phyloP scores from a whole-genome alignment of 768 basidiomycete genomes.

The Holtermanniella nyarrowii region DNA sequence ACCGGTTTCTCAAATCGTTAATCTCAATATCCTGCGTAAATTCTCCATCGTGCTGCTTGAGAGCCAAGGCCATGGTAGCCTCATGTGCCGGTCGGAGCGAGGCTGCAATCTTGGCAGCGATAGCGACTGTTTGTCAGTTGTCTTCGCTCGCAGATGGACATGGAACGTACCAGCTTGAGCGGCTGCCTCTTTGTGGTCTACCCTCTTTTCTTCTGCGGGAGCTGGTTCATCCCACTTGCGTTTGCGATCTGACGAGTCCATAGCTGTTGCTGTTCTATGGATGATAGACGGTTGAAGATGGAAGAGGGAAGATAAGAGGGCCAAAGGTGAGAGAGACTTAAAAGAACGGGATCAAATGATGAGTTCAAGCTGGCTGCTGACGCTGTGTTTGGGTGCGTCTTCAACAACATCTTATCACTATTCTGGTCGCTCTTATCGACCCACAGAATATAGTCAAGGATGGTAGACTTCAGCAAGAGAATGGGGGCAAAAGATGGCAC shows the following conservation, averaged over 20 bases:
- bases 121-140: slow-evolving; percentile 50
- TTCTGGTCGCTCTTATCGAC: background rate
- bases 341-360: too few species aligned
- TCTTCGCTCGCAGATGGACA: slow-evolving; percentile 44
- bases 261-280: background rate
- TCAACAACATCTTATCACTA: background rate
- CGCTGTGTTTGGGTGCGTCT: background rate
- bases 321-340: too few species aligned
- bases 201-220: slow-evolving; percentile 46
- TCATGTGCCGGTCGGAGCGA: slow-evolving; percentile 31
- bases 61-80: slow-evolving; percentile 40
- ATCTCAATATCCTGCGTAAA: slow-evolving; percentile 90
- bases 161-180: slow-evolving; percentile 55
- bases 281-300: background rate
- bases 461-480: background rate
- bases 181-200: slow-evolving; percentile 41
- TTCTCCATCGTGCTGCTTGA: slow-evolving; percentile 59
- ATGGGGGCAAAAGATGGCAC: background rate
- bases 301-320: too few species aligned
- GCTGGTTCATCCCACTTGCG: slow-evolving; percentile 69
- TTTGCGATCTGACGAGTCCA: slow-evolving; percentile 42
- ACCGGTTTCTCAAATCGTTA: slow-evolving; percentile 89
- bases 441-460: background rate
- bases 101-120: slow-evolving; percentile 86
- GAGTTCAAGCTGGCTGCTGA: too few species aligned